These are phyloP conservation scores for Fusarium falciforme DNA, from an alignment of 2,329 filamentous ascomycete genomes.

Conservation along the genomic window DNA sequence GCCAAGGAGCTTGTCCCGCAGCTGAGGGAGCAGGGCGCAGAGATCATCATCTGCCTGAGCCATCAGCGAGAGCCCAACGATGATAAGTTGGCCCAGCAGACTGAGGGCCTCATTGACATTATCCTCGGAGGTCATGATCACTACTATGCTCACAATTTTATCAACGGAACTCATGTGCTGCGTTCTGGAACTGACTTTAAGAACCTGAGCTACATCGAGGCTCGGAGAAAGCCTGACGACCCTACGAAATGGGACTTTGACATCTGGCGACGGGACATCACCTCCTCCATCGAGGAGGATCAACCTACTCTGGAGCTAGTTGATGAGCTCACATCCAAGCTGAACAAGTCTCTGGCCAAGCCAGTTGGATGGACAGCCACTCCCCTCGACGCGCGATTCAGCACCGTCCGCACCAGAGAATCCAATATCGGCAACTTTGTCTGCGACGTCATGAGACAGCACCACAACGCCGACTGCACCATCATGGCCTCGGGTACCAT, in stretches of 20 bases:
- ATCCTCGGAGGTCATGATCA: slow-evolving; percentile 93
- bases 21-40: slow-evolving; percentile 80
- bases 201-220: slow-evolving; percentile 89
- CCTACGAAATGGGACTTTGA: slow-evolving; percentile 78
- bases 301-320: slow-evolving; percentile 70
- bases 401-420: slow-evolving; percentile 80
- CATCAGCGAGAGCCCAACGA: slow-evolving; percentile 93
- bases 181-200: slow-evolving; percentile 93
- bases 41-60: slow-evolving; percentile 84
- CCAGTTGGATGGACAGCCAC: slow-evolving; percentile 85
- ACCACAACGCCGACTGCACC: slow-evolving; percentile 83
- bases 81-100: slow-evolving; percentile 82
- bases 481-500: slow-evolving; percentile 90
- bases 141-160: slow-evolving; percentile 81
- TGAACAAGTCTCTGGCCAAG: slow-evolving; percentile 83
- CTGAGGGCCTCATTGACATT: slow-evolving; percentile 81
- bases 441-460: slow-evolving; percentile 88
- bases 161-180: slow-evolving; percentile 86
- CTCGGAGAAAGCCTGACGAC: slow-evolving; percentile 64
- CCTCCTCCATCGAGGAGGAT: slow-evolving; percentile 75
- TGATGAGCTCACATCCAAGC: slow-evolving; percentile 74
- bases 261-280: slow-evolving; percentile 79
- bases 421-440: slow-evolving; percentile 93
- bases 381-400: slow-evolving; percentile 87
- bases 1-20: slow-evolving; percentile 80